Conservation (phyloP, 2,329 filamentous ascomycete species). For the Raffaelea ambrosiae region DNA sequence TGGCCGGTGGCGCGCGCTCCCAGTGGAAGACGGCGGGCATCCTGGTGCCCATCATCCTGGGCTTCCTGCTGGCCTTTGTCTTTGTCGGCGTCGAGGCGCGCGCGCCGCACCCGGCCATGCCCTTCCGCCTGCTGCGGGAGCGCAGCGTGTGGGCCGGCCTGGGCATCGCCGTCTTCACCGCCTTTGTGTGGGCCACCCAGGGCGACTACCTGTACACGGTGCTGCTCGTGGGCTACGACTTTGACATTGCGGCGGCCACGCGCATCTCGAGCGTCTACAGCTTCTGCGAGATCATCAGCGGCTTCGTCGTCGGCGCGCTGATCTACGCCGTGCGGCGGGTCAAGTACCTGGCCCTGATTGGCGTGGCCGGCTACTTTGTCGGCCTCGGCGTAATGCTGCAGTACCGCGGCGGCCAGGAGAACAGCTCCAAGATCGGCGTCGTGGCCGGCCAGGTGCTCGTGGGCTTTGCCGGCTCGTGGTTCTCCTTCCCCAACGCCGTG, state of each 20-base stretch:
- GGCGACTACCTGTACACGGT: background rate
- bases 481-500: background rate
- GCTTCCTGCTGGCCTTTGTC: background rate
- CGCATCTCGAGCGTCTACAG: background rate
- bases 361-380: background rate
- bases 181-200: background rate
- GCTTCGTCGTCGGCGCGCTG: background rate
- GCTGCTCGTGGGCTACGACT: background rate
- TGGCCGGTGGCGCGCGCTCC: conserved; percentile 29
- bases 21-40: conserved; percentile 28
- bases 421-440: background rate
- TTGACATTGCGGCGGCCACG: background rate
- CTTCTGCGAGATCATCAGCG: background rate
- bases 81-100: conserved; percentile 9
- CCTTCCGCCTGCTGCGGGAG: conserved; percentile 52
- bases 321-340: background rate
- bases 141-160: conserved; percentile 54
- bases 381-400: background rate
- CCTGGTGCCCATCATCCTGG: conserved; percentile 20
- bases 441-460: background rate
- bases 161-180: conserved; percentile 33
- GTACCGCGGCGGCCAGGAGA: background rate
- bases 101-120: conserved; percentile 44
- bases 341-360: background rate
- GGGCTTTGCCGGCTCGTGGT: background rate